phyloP scores from a whole-genome alignment of 2,329 filamentous ascomycete species.

The Xylariomycetidae sp. region DNA sequence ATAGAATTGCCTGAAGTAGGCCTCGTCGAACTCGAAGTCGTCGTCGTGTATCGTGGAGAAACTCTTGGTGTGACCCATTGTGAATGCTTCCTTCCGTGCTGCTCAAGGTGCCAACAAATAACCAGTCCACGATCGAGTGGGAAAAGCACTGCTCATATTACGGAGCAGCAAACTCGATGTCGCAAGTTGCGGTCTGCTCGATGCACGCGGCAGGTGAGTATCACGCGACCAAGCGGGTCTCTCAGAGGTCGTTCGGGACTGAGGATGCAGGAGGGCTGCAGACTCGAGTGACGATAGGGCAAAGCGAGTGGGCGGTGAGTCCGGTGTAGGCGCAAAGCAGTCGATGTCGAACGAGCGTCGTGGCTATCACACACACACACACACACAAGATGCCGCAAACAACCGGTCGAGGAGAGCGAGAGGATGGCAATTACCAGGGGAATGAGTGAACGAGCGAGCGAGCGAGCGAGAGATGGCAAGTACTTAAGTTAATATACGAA shows the following conservation, averaged over 20 bases:
- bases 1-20: conserved; percentile 55
- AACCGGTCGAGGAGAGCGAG: too few species aligned
- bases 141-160: conserved; percentile 21
- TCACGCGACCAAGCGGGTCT: conserved; percentile 19
- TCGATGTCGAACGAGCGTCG: too few species aligned
- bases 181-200: conserved; percentile 10
- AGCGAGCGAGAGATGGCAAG: too few species aligned
- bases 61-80: conserved; percentile 29
- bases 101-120: conserved; percentile 18
- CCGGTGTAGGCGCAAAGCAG: too few species aligned
- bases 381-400: too few species aligned
- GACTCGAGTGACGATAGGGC: too few species aligned
- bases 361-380: too few species aligned
- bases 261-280: conserved; percentile 5
- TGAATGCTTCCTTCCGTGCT: conserved; percentile 9
- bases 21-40: conserved; percentile 43
- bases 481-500: too few species aligned
- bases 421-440: too few species aligned
- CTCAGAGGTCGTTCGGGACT: conserved; percentile 1
- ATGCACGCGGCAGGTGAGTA: conserved; percentile 9
- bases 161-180: conserved; percentile 6
- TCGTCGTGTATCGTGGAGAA: conserved; percentile 31
- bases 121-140: conserved; percentile 11
- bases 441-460: too few species aligned
- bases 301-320: too few species aligned